Percentiles rank a stretch among this genome's conserved stretches.
Conservation (phyloP, 371 early-diverging fungal species). For the Mortierella sp. region DNA sequence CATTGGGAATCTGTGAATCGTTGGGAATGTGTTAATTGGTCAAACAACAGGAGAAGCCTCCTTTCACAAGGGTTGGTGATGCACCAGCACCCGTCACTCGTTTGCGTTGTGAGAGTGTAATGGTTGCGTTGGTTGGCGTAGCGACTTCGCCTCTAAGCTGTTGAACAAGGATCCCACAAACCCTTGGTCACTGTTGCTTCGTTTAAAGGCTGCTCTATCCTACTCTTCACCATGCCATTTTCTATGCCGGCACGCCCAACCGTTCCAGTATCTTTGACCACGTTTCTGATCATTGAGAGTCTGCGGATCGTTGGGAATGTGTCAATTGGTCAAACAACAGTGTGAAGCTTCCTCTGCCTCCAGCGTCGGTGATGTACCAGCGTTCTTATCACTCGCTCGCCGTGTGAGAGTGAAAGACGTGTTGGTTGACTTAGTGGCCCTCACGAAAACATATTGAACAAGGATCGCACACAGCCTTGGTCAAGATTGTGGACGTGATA, state of each 20-base stretch:
- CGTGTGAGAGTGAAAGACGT: slow-evolving; percentile 43
- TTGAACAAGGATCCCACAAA: slow-evolving; percentile 26
- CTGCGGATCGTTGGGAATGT: slow-evolving; percentile 31
- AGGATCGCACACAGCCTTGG: slow-evolving; percentile 41
- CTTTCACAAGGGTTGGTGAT: slow-evolving; percentile 7
- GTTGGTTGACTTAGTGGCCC: slow-evolving; percentile 41
- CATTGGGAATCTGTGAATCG: not conserved
- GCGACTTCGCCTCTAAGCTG: slow-evolving; percentile 30
- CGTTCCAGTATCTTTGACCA: not conserved
- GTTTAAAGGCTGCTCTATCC: slow-evolving; percentile 26
- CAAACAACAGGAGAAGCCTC: slow-evolving; percentile 1
- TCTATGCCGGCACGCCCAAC: slow-evolving; percentile 12
- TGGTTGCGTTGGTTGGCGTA: slow-evolving; percentile 24
- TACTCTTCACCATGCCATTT: slow-evolving; percentile 8
- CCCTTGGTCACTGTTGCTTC: slow-evolving; percentile 36
- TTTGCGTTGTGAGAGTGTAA: slow-evolving; percentile 24
- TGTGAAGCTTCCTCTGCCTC: slow-evolving; percentile 22
- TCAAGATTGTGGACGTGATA: slow-evolving; percentile 25
- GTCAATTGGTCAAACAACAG: slow-evolving; percentile 40
- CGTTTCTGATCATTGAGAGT: not conserved
- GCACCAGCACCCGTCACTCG: slow-evolving; percentile 22
- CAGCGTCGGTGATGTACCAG: slow-evolving; percentile 37
- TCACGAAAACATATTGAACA: slow-evolving; percentile 28
- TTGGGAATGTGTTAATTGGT: slow-evolving; percentile 27
- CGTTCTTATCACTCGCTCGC: slow-evolving; percentile 39